Evolutionary conservation across 2,329 filamentous ascomycete species (phyloP).

Genomic region (Aspergillus sp.): DNA sequence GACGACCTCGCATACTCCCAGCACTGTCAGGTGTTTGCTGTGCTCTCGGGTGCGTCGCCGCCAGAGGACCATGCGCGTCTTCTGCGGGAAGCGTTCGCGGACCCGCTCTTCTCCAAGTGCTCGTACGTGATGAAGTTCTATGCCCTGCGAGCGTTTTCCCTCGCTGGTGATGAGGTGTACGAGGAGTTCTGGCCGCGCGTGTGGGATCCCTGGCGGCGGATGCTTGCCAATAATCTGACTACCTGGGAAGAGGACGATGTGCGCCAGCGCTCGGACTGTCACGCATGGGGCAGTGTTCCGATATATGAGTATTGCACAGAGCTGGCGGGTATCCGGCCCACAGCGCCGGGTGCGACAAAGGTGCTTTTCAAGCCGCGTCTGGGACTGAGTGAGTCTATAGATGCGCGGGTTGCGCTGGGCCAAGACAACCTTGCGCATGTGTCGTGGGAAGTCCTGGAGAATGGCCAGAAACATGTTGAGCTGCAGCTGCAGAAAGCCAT

Average conservation of each 20-base stretch:
- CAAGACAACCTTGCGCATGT: slow-evolving; percentile 21
- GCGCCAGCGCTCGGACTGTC: slow-evolving; percentile 43
- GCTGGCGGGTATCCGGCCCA: slow-evolving; percentile 23
- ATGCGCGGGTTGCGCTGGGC: slow-evolving; percentile 21
- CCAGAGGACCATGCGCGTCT: slow-evolving; percentile 18
- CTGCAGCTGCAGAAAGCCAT: slow-evolving; percentile 17
- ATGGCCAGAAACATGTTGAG: slow-evolving; percentile 11
- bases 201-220: slow-evolving; percentile 38
- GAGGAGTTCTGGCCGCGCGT: slow-evolving; percentile 30
- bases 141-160: slow-evolving; percentile 35
- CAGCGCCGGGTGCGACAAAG: slow-evolving; percentile 12
- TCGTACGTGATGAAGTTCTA: slow-evolving; percentile 44
- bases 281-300: slow-evolving; percentile 45
- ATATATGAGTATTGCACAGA: slow-evolving; percentile 43
- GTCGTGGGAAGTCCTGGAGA: slow-evolving; percentile 10
- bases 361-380: slow-evolving; percentile 21
- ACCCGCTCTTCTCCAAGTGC: slow-evolving; percentile 31
- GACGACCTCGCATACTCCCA: slow-evolving; percentile 21
- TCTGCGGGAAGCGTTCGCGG: slow-evolving; percentile 24
- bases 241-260: slow-evolving; percentile 47
- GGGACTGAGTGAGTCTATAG: slow-evolving; percentile 7
- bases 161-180: slow-evolving; percentile 32
- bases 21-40: slow-evolving; percentile 32
- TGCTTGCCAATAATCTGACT: slow-evolving; percentile 37
- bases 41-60: slow-evolving; percentile 21